Evolutionary conservation across 495 filamentous ascomycete genomes (phyloP).

Genomic region (Chaetomidium leptoderma): DNA sequence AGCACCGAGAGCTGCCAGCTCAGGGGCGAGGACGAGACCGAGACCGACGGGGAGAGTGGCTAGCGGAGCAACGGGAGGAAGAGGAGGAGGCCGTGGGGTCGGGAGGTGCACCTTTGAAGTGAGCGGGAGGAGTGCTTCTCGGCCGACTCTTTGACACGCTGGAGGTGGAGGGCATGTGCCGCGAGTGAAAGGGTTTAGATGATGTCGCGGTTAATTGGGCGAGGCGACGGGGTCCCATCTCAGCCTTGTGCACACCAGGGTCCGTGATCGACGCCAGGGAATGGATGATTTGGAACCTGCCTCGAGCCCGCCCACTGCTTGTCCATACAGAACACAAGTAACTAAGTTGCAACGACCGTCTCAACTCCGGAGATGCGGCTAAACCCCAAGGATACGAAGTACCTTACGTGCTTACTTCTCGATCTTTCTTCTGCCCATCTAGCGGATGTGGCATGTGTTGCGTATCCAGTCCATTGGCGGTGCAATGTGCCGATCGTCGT

Average conservation of each 20-base stretch:
- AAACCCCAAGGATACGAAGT: background rate
- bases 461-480: background rate
- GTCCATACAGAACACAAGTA: no score
- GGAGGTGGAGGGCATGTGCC: no score
- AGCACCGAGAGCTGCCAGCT: no score
- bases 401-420: background rate
- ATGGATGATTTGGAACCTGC: no score
- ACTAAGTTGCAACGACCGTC: background rate
- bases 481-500: background rate
- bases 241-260: constrained; percentile 2
- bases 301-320: background rate
- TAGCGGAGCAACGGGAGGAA: no score
- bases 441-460: background rate
- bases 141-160: no score
- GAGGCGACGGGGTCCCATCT: background rate
- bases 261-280: background rate
- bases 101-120: no score
- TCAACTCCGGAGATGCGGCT: background rate
- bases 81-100: no score
- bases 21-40: no score
- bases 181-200: background rate
- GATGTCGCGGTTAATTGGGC: background rate
- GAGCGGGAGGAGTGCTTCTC: no score
- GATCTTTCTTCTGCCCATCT: background rate
- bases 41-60: no score